These are phyloP conservation scores for Hypoxylon subgilvum DNA, from an alignment of 495 filamentous ascomycete species.

Conservation along the genomic window DNA sequence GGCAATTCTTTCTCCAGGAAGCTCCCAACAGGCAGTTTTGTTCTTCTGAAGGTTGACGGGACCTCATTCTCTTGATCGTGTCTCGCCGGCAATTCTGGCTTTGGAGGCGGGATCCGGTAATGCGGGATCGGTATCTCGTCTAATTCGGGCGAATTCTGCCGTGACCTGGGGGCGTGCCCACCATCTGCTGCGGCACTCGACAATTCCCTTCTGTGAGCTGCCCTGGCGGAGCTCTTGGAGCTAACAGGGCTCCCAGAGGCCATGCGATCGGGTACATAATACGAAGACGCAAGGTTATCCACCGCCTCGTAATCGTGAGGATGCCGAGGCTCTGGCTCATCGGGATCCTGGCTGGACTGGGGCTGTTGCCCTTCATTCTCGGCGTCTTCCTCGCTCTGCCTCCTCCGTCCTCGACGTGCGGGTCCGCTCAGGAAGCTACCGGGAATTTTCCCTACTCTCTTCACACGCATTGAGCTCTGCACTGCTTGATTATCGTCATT, in stretches of 20 bases:
- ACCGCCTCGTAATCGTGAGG: constrained; percentile 21
- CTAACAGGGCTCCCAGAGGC: constrained; percentile 55
- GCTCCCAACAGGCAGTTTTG: constrained; percentile 61
- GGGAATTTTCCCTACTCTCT: constrained; percentile 71
- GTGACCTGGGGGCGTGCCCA: constrained; percentile 8
- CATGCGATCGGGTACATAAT: constrained; percentile 48
- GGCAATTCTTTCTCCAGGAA: constrained; percentile 64
- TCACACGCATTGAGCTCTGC: constrained; percentile 74
- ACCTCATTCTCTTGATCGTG: constrained; percentile 84
- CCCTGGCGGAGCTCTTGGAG: constrained; percentile 43
- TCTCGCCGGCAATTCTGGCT: constrained; percentile 60
- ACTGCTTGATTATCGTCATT: constrained; percentile 63
- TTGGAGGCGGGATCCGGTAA: constrained; percentile 70
- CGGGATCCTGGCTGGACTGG: constrained; percentile 45
- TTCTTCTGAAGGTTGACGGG: constrained; percentile 74
- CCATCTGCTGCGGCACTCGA: constrained; percentile 26
- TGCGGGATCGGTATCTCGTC: constrained; percentile 53
- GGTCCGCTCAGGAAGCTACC: constrained; percentile 78
- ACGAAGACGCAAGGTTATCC: constrained; percentile 47
- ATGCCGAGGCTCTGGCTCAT: constrained; percentile 41
- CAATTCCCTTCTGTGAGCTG: constrained; percentile 41
- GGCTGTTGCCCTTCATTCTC: constrained; percentile 46
- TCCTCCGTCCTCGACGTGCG: constrained; percentile 71
- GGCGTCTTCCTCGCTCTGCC: constrained; percentile 71
- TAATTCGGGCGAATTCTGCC: constrained; percentile 36